Evolutionary conservation across 257 asterid genomes (phyloP).

Genomic region (Lithospermum erythrorhizon): DNA sequence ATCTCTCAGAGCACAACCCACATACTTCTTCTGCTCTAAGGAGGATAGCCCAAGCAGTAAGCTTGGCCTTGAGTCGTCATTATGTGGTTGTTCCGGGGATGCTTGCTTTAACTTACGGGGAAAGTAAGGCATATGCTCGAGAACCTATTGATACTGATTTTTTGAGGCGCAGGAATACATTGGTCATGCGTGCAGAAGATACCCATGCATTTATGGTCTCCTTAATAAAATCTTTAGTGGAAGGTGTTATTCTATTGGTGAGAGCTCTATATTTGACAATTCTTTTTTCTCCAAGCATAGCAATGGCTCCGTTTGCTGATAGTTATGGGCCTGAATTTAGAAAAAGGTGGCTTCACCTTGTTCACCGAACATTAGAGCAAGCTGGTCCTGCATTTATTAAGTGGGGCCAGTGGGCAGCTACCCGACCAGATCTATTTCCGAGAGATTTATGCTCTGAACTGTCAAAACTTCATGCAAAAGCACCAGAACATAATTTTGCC

Average conservation of each 20-base stretch:
- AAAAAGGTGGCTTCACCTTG: constrained; percentile 59
- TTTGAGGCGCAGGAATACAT: constrained; percentile 23
- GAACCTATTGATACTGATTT: constrained; percentile 21
- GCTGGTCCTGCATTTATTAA: constrained; percentile 86
- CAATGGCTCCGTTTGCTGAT: constrained; percentile 77
- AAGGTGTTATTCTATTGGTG: constrained; percentile 39
- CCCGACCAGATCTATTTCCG: constrained; percentile 75
- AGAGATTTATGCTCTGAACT: constrained; percentile 53
- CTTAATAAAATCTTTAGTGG: constrained; percentile 27
- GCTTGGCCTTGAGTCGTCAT: constrained; percentile 48
- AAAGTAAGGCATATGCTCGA: constrained; percentile 39
- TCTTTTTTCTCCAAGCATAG: constrained; percentile 57
- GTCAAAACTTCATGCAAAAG: constrained; percentile 65
- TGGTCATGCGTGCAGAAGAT: constrained; percentile 46
- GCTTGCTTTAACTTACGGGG: constrained; percentile 35
- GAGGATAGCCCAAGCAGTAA: constrained; percentile 58
- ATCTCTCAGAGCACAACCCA: constrained; percentile 19
- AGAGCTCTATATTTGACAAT: constrained; percentile 49
- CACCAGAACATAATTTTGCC: constrained; percentile 67
- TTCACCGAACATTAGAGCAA: constrained; percentile 51
- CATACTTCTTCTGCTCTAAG: constrained; percentile 23
- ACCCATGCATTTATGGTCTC: constrained; percentile 33
- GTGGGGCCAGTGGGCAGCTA: constrained; percentile 94
- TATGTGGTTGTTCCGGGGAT: constrained; percentile 43
- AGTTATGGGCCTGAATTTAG: constrained; percentile 48